Conservation (phyloP, 768 basidiomycete genomes). For the Termitomyces sp. region DNA sequence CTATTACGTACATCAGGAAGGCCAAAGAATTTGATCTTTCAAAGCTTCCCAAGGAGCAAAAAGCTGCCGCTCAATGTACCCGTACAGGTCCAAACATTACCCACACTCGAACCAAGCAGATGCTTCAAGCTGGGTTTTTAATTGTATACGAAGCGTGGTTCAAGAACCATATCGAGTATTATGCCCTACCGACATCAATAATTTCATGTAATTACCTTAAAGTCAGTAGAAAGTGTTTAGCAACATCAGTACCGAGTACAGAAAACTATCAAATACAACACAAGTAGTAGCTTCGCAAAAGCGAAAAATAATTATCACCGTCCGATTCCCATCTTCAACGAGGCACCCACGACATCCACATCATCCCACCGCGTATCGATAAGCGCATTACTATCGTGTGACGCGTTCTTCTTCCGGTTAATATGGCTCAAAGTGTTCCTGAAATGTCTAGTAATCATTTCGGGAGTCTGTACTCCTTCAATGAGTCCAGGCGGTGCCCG, state of each 20-base stretch:
- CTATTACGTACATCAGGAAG: neutral
- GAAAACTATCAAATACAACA: conserved; percentile 7
- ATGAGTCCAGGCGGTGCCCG: conserved; percentile 85
- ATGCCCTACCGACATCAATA: too few relatives aligned
- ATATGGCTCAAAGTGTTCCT: conserved; percentile 85
- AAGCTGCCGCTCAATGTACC: neutral
- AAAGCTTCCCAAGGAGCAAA: too few relatives aligned
- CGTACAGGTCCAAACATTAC: neutral
- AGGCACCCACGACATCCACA: conserved; percentile 83
- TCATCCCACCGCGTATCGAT: conserved; percentile 69
- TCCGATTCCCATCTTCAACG: conserved; percentile 82
- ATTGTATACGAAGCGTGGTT: too few relatives aligned
- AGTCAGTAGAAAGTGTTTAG: neutral
- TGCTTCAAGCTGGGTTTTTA: neutral
- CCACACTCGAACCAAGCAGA: neutral
- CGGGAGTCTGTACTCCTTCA: conserved; percentile 88
- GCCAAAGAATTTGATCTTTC: too few relatives aligned
- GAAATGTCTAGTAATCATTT: conserved; percentile 93
- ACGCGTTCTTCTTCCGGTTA: conserved; percentile 60
- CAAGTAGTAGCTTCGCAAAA: neutral
- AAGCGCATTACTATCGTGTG: conserved; percentile 29
- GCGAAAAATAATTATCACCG: conserved; percentile 29
- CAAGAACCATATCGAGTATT: too few relatives aligned
- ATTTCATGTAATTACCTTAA: too few relatives aligned
- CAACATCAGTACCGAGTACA: conserved; percentile 1